phyloP scores from a whole-genome alignment of 2,329 filamentous ascomycete genomes.

The Aspergillus sp. region DNA sequence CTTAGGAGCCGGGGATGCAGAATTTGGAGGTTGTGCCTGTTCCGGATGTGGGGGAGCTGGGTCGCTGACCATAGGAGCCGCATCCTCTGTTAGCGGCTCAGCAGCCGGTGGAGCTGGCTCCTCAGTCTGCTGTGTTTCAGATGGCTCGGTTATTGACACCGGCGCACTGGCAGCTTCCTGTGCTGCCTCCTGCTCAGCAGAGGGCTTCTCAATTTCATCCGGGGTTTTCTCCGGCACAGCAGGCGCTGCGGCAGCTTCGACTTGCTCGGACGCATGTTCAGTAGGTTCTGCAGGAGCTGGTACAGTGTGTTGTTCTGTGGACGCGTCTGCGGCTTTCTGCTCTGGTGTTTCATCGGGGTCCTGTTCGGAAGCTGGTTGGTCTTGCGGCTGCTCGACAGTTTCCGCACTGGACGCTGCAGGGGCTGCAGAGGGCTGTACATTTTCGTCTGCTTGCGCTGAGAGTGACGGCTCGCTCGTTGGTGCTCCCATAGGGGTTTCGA shows the following conservation, averaged over 20 bases:
- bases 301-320: not conserved
- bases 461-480: not conserved
- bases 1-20: no score
- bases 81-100: no score
- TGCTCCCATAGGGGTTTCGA: not conserved
- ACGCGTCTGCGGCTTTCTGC: not conserved
- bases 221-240: not conserved
- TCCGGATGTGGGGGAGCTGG: no score
- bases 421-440: not conserved
- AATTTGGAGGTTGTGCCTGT: no score
- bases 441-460: not conserved
- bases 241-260: not conserved
- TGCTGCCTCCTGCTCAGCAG: not conserved
- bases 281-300: not conserved
- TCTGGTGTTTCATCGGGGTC: not conserved
- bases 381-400: not conserved
- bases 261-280: slow-evolving; percentile 1
- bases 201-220: not conserved
- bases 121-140: not conserved
- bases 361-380: not conserved
- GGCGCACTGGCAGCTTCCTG: not conserved
- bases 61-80: no score
- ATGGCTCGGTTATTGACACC: not conserved
- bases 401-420: not conserved
- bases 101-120: not conserved